Evolutionary conservation across 1,284 basidiomycete genomes (phyloP).

Genomic region (Coriolopsis trogii): DNA sequence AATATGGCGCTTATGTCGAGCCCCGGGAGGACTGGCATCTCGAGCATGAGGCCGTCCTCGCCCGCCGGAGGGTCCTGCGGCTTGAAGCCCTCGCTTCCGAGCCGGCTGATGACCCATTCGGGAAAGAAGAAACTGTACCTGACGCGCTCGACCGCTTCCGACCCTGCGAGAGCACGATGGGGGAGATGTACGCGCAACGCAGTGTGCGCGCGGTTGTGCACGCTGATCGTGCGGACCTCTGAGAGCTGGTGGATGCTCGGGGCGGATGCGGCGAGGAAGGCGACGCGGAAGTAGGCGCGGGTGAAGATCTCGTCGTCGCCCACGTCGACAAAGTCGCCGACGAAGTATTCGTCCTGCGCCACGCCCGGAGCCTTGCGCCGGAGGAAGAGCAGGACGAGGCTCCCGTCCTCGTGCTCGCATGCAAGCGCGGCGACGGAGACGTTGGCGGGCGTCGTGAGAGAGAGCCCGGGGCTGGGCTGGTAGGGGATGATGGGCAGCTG

Average conservation of each 20-base stretch:
- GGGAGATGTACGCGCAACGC: not conserved
- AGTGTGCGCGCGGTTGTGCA: not conserved
- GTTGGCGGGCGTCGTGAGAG: not conserved
- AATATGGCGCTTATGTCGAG: constrained; percentile 5
- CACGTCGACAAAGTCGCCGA: constrained; percentile 3
- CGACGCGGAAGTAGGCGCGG: constrained; percentile 2
- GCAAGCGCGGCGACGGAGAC: constrained; percentile 1
- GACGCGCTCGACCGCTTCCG: not conserved
- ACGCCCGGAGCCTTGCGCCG: not conserved
- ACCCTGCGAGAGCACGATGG: not conserved
- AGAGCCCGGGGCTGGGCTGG: not conserved
- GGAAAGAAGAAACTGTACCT: constrained; percentile 1
- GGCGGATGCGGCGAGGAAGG: not conserved
- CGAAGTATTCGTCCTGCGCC: constrained; percentile 4
- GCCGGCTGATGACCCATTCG: constrained; percentile 1
- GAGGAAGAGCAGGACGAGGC: constrained; percentile 3
- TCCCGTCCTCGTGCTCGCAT: constrained; percentile 4
- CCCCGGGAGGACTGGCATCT: constrained; percentile 3
- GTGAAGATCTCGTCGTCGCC: constrained; percentile 1
- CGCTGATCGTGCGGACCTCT: not conserved
- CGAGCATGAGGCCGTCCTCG: constrained; percentile 1
- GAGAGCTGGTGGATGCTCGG: not conserved
- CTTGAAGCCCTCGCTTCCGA: not conserved
- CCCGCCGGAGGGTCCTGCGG: not conserved
- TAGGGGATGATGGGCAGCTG: not conserved